These are phyloP conservation scores for Pythium volutum DNA, from an alignment of 352 stramenopile species.

Conservation along the genomic window DNA sequence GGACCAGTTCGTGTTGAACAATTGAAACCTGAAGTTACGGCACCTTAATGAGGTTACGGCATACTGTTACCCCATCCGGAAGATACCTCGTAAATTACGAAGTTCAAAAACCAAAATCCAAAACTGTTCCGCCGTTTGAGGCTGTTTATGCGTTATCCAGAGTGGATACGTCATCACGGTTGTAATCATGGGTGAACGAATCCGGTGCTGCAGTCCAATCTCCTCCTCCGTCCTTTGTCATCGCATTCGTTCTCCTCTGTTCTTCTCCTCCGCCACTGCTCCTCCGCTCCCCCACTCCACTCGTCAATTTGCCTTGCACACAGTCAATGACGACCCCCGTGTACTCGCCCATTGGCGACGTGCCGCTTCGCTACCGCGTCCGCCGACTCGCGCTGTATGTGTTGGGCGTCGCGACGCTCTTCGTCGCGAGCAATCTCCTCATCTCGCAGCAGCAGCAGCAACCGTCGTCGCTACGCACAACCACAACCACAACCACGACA, in stretches of 20 bases:
- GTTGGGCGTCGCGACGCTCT: conserved; percentile 22
- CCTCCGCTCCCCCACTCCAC: neutral
- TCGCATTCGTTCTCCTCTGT: conserved; percentile 1
- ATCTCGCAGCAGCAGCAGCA: conserved; percentile 15
- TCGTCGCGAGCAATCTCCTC: conserved; percentile 14
- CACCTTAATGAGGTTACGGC: neutral
- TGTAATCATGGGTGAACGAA: too few species aligned
- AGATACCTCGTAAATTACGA: neutral
- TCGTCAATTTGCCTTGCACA: neutral
- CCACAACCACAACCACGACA: neutral
- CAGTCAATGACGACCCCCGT: neutral
- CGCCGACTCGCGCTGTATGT: conserved; percentile 15
- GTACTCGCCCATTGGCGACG: conserved; percentile 25
- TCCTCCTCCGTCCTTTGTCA: neutral
- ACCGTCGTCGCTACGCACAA: neutral
- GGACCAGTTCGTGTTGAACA: conserved; percentile 19
- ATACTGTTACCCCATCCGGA: neutral
- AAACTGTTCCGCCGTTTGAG: conserved; percentile 6
- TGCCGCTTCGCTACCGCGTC: conserved; percentile 22
- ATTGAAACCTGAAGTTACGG: neutral
- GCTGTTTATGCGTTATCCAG: too few species aligned
- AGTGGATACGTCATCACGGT: too few species aligned
- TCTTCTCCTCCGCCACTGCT: neutral
- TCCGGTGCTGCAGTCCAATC: neutral
- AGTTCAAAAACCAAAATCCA: neutral